phyloP scores from a whole-genome alignment of 805 yeast species.

The Pichia occidentalis region DNA sequence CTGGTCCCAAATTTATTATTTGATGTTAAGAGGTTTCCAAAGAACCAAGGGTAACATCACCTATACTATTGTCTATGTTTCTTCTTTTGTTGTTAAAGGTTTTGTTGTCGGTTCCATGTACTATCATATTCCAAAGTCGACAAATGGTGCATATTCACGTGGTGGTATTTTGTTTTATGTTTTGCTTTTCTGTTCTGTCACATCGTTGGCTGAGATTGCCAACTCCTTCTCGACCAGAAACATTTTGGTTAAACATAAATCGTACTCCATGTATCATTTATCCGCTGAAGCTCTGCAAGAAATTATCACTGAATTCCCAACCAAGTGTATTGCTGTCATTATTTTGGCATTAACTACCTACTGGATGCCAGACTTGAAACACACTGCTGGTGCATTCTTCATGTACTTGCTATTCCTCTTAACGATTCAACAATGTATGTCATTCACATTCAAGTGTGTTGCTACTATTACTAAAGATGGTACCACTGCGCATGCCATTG shows the following conservation, averaged over 20 bases:
- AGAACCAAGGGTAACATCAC: conserved; percentile 53
- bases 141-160: conserved; percentile 35
- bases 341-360: conserved; percentile 40
- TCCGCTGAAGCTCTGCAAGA: conserved; percentile 58
- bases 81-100: conserved; percentile 49
- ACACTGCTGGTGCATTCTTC: conserved; percentile 51
- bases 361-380: conserved; percentile 47
- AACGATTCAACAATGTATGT: conserved; percentile 41
- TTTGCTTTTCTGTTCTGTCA: conserved; percentile 51
- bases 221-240: conserved; percentile 53
- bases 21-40: conserved; percentile 47
- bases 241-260: conserved; percentile 56
- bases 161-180: conserved; percentile 60
- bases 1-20: conserved; percentile 44
- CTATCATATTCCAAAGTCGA: conserved; percentile 14
- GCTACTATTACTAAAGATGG: conserved; percentile 46
- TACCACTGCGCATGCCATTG: conserved; percentile 53
- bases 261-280: conserved; percentile 58
- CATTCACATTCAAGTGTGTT: conserved; percentile 44
- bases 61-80: conserved; percentile 41
- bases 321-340: conserved; percentile 43
- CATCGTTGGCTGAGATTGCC: conserved; percentile 57
- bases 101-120: conserved; percentile 51
- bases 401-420: conserved; percentile 43
- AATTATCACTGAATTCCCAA: conserved; percentile 51